Evolutionary conservation across 768 basidiomycete genomes (phyloP).

Genomic region (Paxillus ammoniavirescens): DNA sequence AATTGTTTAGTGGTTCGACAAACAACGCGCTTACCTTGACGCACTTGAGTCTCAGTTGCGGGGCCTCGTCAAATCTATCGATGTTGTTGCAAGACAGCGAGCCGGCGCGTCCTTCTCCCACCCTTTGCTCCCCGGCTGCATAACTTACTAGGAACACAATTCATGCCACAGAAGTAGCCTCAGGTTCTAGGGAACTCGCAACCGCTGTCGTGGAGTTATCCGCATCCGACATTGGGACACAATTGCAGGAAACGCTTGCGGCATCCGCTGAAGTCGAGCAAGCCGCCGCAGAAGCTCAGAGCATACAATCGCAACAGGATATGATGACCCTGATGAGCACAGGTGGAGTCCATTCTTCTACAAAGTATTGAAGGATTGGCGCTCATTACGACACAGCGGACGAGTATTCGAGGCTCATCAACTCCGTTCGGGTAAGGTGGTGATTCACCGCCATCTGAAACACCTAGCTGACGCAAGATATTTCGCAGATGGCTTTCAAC

Average conservation of each 20-base stretch:
- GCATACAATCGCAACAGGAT: slow-evolving; percentile 77
- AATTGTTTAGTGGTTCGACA: slow-evolving; percentile 82
- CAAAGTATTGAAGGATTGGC: background rate
- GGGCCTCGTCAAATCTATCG: slow-evolving; percentile 83
- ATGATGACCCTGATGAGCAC: slow-evolving; percentile 78
- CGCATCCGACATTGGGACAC: slow-evolving; percentile 70
- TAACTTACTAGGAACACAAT: background rate
- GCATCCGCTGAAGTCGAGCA: slow-evolving; percentile 73
- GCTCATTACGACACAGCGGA: slow-evolving; percentile 49
- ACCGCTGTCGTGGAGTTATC: slow-evolving; percentile 68
- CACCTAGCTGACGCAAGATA: background rate
- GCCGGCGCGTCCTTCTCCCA: slow-evolving; percentile 45
- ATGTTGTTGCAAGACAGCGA: slow-evolving; percentile 80
- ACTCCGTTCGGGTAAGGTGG: slow-evolving; percentile 73
- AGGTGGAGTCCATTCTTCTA: slow-evolving; percentile 35
- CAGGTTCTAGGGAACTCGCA: slow-evolving; percentile 76
- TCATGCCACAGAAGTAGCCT: slow-evolving; percentile 55
- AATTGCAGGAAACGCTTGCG: slow-evolving; percentile 67
- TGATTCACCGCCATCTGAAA: background rate
- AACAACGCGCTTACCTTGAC: slow-evolving; percentile 81
- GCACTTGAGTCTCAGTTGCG: slow-evolving; percentile 88
- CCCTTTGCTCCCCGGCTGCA: background rate
- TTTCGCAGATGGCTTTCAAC: slow-evolving; percentile 73
- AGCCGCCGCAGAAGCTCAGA: slow-evolving; percentile 72
- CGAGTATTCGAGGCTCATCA: slow-evolving; percentile 90